Evolutionary conservation across 306 rosid genomes (phyloP), one percentile per base, ranked within the genome.

Genomic region (Lablab purpureus): DNA sequence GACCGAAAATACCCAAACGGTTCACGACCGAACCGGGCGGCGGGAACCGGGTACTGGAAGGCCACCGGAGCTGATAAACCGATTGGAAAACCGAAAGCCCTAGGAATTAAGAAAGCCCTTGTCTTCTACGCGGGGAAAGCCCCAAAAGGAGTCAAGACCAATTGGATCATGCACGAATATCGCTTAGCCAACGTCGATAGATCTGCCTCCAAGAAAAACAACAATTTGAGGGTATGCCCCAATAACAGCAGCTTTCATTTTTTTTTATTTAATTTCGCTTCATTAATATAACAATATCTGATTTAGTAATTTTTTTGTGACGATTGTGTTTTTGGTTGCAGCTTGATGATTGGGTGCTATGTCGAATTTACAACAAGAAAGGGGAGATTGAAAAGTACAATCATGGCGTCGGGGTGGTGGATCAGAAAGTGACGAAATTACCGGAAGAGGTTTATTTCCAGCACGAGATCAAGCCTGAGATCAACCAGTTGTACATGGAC

Each of bases 131-230:
- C 98, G 0, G 99, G 99, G 0, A 95, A 93, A 80, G 98, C 99
- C 9, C 99, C 99, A 0, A 85, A 37, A 30, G 99, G 99, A 2
- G 50, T 93, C 19, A 95, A 95, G 40, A 95, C 99, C 40, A 95
- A 95, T 36, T 95, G 99, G 99, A 95, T 95, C 74, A 95, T 95
- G 99, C 99, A 95, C 7, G 99, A 95, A 68, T 95, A 95, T 78
- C 97, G 99, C 25, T 92, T 95, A 4, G 98, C 99, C 14, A 95
- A 95, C 21, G 99, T 95, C 2, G 99, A 95, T 10, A 58, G 99
- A 67, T 90, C 99, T 0, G 97, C 98, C 1, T n/a, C 81, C 80
- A 93, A 91, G 78, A 92, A 90, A 37, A 88, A 80, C 27, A 74
- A 50, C 72, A 87, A 87, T 77, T 80, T 80, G 19, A 91, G 98